Conservation (phyloP, 768 basidiomycete genomes). For the Mrakia frigida region DNA sequence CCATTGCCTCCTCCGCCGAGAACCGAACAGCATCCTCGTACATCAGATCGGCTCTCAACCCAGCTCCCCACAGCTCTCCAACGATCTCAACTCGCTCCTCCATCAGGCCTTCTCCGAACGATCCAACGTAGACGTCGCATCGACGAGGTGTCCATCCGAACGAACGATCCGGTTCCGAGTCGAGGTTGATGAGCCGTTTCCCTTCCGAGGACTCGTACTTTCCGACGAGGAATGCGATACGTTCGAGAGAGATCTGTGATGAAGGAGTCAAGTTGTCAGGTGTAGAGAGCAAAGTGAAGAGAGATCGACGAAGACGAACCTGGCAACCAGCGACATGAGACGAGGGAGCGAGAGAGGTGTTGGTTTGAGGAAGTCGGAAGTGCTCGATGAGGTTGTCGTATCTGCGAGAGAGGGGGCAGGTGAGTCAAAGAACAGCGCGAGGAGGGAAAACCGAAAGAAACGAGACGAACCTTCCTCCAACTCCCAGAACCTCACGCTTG, state of each 20-base stretch:
- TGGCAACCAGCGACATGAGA: slow-evolving; percentile 31
- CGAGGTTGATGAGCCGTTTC: slow-evolving; percentile 30
- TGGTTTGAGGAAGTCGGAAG: slow-evolving; percentile 33
- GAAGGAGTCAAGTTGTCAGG: background rate
- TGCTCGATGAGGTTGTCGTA: slow-evolving; percentile 40
- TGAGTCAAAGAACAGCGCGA: background rate
- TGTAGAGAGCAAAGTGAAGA: background rate
- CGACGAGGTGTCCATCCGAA: slow-evolving; percentile 38
- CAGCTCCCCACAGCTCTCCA: slow-evolving; percentile 39
- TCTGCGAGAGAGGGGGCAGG: slow-evolving; percentile 20
- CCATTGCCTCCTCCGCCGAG: slow-evolving; percentile 36
- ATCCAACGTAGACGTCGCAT: slow-evolving; percentile 42
- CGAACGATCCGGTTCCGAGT: slow-evolving; percentile 34
- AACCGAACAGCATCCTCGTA: slow-evolving; percentile 30
- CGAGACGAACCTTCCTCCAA: slow-evolving; percentile 39
- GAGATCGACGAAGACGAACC: background rate
- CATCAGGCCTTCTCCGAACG: slow-evolving; percentile 36
- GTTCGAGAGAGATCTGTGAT: slow-evolving; percentile 21
- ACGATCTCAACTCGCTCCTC: slow-evolving; percentile 38
- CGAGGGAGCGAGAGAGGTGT: slow-evolving; percentile 16
- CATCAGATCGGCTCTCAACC: slow-evolving; percentile 39
- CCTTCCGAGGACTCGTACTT: slow-evolving; percentile 29
- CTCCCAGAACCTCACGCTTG: slow-evolving; percentile 39
- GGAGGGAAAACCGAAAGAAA: background rate
- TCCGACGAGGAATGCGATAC: slow-evolving; percentile 31